Conservation (phyloP, 2,329 filamentous ascomycete genomes). For the Niveomyces coronatus region DNA sequence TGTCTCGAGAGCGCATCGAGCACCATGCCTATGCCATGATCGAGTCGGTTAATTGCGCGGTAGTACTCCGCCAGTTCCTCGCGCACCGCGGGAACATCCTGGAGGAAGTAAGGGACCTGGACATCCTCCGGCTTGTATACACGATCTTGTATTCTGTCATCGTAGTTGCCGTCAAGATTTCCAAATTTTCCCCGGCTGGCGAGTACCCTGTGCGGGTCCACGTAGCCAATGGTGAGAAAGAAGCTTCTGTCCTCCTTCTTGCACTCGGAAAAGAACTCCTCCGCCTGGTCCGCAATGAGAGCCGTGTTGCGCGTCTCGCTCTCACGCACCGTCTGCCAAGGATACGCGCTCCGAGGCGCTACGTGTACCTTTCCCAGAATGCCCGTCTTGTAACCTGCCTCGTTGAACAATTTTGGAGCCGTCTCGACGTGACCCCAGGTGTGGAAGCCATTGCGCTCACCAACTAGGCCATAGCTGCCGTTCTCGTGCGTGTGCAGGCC, state of each 20-base stretch:
- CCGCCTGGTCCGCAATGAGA: constrained; percentile 27
- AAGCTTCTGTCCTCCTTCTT: constrained; percentile 25
- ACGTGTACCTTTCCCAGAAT: constrained; percentile 41
- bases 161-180: constrained; percentile 26
- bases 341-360: constrained; percentile 28
- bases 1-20: constrained; percentile 22
- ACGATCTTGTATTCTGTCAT: constrained; percentile 15
- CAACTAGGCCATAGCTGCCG: constrained; percentile 34
- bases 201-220: constrained; percentile 35
- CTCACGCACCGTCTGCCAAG: constrained; percentile 30
- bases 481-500: constrained; percentile 39
- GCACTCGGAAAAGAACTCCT: constrained; percentile 26
- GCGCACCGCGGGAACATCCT: constrained; percentile 28
- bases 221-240: constrained; percentile 34
- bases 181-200: constrained; percentile 33
- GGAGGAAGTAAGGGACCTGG: constrained; percentile 30
- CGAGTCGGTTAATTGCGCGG: constrained; percentile 29
- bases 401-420: constrained; percentile 26
- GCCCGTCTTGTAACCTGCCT: constrained; percentile 32
- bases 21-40: constrained; percentile 31
- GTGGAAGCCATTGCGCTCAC: constrained; percentile 29
- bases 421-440: constrained; percentile 34
- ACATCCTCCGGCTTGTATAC: constrained; percentile 24
- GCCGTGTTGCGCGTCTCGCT: constrained; percentile 34
- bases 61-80: constrained; percentile 33